Evolutionary conservation across 192 early-diverging fungal genomes (phyloP).

Genomic region (Nowakowskiella sp.): DNA sequence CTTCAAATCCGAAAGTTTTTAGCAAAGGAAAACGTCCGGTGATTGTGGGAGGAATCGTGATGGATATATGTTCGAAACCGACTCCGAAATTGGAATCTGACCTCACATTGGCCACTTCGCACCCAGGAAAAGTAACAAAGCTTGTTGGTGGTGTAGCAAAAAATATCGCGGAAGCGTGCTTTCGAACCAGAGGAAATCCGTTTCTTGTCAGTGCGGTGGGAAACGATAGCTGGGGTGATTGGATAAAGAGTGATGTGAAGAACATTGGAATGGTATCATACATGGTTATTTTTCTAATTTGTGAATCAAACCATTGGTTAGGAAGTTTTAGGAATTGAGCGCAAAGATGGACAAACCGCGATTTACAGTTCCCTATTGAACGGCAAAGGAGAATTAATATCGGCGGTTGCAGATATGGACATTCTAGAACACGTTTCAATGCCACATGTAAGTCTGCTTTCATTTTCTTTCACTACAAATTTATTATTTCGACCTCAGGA

Average conservation of each 20-base stretch:
- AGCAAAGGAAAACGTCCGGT: slow-evolving; percentile 43
- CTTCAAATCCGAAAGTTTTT: background rate
- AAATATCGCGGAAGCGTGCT: slow-evolving; percentile 81
- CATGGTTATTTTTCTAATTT: slow-evolving; percentile 2
- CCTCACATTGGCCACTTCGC: slow-evolving; percentile 50
- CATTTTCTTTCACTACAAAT: background rate
- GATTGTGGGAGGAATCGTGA: slow-evolving; percentile 77
- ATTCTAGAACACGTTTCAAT: slow-evolving; percentile 53
- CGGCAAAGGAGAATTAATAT: slow-evolving; percentile 58
- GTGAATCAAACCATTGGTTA: background rate
- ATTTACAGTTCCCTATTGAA: slow-evolving; percentile 75
- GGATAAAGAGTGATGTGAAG: slow-evolving; percentile 45
- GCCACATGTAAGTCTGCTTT: slow-evolving; percentile 16
- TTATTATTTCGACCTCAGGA: background rate
- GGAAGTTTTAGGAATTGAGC: slow-evolving; percentile 8
- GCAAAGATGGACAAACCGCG: slow-evolving; percentile 47
- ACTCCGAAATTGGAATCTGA: background rate
- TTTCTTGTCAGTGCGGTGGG: slow-evolving; percentile 65
- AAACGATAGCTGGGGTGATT: slow-evolving; percentile 54
- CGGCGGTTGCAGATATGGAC: slow-evolving; percentile 90
- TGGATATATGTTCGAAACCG: slow-evolving; percentile 69
- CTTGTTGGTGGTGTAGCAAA: slow-evolving; percentile 84
- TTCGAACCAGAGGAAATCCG: slow-evolving; percentile 51
- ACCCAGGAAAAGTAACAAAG: slow-evolving; percentile 58
- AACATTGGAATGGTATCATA: slow-evolving; percentile 48